Conservation (phyloP, 73 alveolate genomes). For the Tetrahymena malaccensis region DNA sequence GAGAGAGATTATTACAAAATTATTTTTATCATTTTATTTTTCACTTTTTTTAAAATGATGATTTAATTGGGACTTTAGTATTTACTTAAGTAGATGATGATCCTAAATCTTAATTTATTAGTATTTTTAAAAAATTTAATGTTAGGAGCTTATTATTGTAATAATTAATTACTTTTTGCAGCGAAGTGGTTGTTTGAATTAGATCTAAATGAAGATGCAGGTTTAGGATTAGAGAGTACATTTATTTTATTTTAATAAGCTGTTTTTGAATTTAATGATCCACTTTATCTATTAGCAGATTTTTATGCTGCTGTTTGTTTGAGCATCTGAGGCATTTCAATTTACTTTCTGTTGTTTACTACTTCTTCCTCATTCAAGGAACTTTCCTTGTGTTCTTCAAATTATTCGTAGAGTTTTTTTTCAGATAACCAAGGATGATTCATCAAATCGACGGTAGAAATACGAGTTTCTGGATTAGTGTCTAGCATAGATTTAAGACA, state of each 20-base stretch:
- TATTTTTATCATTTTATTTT: background rate
- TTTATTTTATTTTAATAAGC: background rate
- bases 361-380: background rate
- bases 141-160: background rate
- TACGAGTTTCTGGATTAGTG: background rate
- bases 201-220: background rate
- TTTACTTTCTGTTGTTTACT: background rate
- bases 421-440: background rate
- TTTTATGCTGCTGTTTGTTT: background rate
- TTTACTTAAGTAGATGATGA: background rate
- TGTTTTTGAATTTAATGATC: background rate
- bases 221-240: background rate
- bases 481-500: background rate
- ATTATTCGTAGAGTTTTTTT: background rate
- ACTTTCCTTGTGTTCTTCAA: background rate
- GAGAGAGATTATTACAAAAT: too few species aligned
- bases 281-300: background rate
- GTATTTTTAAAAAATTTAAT: background rate
- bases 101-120: background rate
- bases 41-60: background rate
- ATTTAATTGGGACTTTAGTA: background rate
- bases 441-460: background rate
- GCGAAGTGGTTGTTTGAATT: background rate
- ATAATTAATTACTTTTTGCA: background rate
- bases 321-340: background rate